Conservation (phyloP, 108 stramenopile species). For the Cyclotella cryptica region DNA sequence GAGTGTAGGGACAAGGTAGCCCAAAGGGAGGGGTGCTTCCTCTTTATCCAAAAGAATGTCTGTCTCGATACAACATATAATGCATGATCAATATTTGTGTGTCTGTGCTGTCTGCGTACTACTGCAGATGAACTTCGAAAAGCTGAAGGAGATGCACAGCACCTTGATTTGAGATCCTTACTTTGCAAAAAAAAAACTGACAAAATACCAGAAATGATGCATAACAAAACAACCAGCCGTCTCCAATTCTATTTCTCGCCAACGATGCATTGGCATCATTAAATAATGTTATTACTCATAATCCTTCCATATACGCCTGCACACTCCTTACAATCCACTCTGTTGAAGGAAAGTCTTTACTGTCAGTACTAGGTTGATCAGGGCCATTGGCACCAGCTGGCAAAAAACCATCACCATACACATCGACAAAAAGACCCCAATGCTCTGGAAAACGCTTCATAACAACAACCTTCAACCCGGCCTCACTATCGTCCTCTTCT, state of each 20-base stretch:
- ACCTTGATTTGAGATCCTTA: no score
- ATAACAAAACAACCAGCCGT: neutral
- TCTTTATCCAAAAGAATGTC: no score
- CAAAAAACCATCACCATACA: conserved; percentile 49
- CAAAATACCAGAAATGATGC: no score
- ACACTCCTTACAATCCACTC: conserved; percentile 35
- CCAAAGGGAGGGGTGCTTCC: no score
- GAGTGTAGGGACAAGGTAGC: no score
- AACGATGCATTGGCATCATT: neutral
- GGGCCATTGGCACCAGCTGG: neutral
- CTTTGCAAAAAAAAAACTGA: no score
- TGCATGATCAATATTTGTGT: no score
- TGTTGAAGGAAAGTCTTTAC: conserved; percentile 32
- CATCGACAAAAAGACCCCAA: conserved; percentile 46
- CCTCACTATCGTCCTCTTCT: conserved; percentile 5
- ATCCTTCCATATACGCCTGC: conserved; percentile 29
- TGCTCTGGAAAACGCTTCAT: conserved; percentile 53
- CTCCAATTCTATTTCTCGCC: neutral
- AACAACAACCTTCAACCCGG: conserved; percentile 46
- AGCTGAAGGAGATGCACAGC: no score
- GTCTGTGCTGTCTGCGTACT: no score
- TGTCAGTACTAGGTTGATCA: neutral
- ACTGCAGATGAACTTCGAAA: no score
- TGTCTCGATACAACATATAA: no score
- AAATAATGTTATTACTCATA: neutral